Evolutionary conservation across 495 filamentous ascomycete species (phyloP).

Genomic region (Lepraria neglecta): DNA sequence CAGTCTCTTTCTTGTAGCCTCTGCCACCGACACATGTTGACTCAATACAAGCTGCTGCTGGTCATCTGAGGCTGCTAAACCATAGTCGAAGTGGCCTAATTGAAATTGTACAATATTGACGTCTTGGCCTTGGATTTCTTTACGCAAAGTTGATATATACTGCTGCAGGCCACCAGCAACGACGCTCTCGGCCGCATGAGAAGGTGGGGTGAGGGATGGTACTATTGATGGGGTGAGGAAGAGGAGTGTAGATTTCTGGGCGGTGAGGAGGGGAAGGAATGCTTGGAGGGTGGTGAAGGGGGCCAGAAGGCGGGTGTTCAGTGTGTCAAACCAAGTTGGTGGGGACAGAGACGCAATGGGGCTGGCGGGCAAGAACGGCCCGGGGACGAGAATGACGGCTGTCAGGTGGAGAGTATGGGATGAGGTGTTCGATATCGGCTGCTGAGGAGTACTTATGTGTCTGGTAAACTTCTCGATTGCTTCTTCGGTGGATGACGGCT

Average conservation of each 20-base stretch:
- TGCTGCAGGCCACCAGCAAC: slow-evolving; percentile 70
- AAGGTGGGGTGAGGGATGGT: slow-evolving; percentile 72
- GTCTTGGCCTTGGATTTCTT: slow-evolving; percentile 64
- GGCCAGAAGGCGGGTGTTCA: slow-evolving; percentile 88
- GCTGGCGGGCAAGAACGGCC: slow-evolving; percentile 56
- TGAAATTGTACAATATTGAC: slow-evolving; percentile 77
- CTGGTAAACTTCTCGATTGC: slow-evolving; percentile 48
- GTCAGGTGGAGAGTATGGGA: slow-evolving; percentile 67
- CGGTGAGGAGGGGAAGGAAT: slow-evolving; percentile 73
- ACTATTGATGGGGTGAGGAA: slow-evolving; percentile 82
- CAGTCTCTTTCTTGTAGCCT: slow-evolving; percentile 16
- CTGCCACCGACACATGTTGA: slow-evolving; percentile 16
- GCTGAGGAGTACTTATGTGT: slow-evolving; percentile 65
- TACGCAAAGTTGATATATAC: slow-evolving; percentile 68
- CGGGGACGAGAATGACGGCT: slow-evolving; percentile 68
- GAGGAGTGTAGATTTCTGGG: slow-evolving; percentile 54
- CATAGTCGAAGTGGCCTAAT: slow-evolving; percentile 77
- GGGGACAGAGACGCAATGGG: slow-evolving; percentile 77
- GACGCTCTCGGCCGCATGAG: slow-evolving; percentile 74
- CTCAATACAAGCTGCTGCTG: slow-evolving; percentile 23
- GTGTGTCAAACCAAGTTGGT: slow-evolving; percentile 74
- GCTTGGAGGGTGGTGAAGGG: slow-evolving; percentile 80
- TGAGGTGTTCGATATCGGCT: slow-evolving; percentile 62
- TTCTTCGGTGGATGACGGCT: slow-evolving; percentile 52
- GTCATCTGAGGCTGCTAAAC: slow-evolving; percentile 27